Evolutionary conservation across 1,284 basidiomycete species (phyloP).

Genomic region (Cystobasidium slooffiae): DNA sequence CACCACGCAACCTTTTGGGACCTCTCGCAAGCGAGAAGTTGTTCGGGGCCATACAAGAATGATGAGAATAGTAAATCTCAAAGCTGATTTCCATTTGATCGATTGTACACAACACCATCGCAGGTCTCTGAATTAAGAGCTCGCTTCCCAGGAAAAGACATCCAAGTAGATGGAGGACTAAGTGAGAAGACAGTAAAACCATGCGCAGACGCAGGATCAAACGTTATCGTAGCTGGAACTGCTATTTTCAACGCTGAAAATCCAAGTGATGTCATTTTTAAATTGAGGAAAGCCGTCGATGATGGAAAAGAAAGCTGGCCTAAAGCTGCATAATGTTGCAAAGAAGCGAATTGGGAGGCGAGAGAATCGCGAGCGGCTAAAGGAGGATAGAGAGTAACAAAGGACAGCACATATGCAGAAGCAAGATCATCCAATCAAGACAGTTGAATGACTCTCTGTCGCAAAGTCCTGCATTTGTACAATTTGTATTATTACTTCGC

Average conservation of each 20-base stretch:
- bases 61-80: not conserved
- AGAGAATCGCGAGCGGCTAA: not conserved
- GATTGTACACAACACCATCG: too few species aligned
- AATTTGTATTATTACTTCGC: too few species aligned
- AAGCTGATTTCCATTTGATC: too few species aligned
- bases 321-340: not conserved
- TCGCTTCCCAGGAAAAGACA: conserved; percentile 89
- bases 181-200: conserved; percentile 84
- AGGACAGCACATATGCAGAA: too few species aligned
- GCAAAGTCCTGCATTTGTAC: too few species aligned
- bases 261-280: conserved; percentile 76
- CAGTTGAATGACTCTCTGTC: too few species aligned
- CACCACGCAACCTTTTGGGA: too few species aligned
- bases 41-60: not conserved
- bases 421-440: too few species aligned
- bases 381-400: too few species aligned
- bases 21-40: too few species aligned
- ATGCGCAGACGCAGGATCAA: conserved; percentile 92
- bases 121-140: conserved; percentile 83
- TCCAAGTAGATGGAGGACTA: conserved; percentile 97
- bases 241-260: conserved; percentile 85
- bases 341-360: not conserved
- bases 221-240: conserved; percentile 97
- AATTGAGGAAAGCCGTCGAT: conserved; percentile 73
- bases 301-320: conserved; percentile 57